Evolutionary conservation across 2,329 filamentous ascomycete species (phyloP), one percentile per base, ranked within the genome.

Genomic region (Cercospora zeina): DNA sequence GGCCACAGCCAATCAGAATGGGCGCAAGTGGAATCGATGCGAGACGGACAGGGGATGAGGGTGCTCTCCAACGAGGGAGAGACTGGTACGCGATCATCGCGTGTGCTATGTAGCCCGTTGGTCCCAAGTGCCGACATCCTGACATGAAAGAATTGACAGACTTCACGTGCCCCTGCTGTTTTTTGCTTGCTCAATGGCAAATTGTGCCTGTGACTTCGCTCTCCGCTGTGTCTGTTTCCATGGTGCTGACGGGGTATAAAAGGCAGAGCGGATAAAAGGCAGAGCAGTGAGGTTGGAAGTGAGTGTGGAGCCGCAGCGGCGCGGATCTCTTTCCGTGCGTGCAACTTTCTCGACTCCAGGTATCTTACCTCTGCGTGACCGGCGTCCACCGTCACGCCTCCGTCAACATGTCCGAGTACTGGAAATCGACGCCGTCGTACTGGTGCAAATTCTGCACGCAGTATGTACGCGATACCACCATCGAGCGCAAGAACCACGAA

Each of bases 371-470:
- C 33, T 27, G 10, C 16, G 21, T 16, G 39, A 21, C 39, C 9
- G 39, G 16, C 39, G 8, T 24, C 13, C 39, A 21, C 10, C 39
- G 39, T 45, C 39, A 19, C 39, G 16, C 16, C 19, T 11, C 42
- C 11, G n/a, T 14, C 49, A 24, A 30, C 34, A 97, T 99, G 95
- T 88, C 95, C 0, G 95, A 97, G 82, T 96, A 96, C 79, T 97
- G 95, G 95, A 97, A 97, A 76, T 97, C 93, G 19, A 96, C 93
- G 34, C 93, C 93, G 5, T 93, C 89, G 75, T 96, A 96, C 80
- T 97, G 93, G 92, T 99, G 95, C 85, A 97, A 97, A 77, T 91
- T 96, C 81, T 99, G 95, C 84, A 86, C 87, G 73, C 85, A 85
- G 74, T 97, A 87, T 77, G 90, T 99, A 54, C 90, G 91, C 77